Percentiles rank a stretch among this genome's conserved stretches.
These are phyloP conservation scores for Cenchrus fungigraminus DNA, from an alignment of 176 grass and related monocot species.

Conservation along the genomic window DNA sequence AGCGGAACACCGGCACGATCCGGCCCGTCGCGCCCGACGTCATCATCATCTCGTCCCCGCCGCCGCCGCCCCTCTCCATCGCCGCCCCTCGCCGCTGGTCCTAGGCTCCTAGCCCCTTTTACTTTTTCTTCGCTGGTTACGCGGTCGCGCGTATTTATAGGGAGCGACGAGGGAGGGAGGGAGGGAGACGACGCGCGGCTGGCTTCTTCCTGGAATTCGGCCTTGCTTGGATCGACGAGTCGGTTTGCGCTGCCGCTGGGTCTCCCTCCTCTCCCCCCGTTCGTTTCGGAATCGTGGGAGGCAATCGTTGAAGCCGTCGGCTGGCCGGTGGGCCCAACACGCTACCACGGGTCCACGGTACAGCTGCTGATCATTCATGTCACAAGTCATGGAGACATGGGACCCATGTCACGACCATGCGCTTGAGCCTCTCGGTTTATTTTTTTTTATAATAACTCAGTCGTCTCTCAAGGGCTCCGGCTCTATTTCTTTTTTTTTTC, in stretches of 20 bases:
- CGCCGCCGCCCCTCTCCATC: constrained; percentile 22
- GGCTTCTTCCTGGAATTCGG: constrained; percentile 15
- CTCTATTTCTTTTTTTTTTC: too few relatives aligned
- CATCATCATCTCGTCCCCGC: constrained; percentile 60
- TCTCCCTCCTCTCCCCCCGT: not conserved
- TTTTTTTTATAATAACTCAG: too few relatives aligned
- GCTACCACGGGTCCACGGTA: not conserved
- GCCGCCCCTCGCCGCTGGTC: not conserved
- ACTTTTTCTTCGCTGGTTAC: constrained; percentile 24
- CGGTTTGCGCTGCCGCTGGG: not conserved
- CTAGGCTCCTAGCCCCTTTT: not conserved
- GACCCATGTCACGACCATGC: not conserved
- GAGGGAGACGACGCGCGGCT: constrained; percentile 11
- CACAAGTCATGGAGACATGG: not conserved
- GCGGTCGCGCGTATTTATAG: constrained; percentile 52
- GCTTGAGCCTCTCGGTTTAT: too few relatives aligned
- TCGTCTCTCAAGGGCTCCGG: too few relatives aligned
- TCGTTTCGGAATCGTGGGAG: not conserved
- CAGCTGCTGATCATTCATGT: not conserved
- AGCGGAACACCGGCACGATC: constrained; percentile 85
- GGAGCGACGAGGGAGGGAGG: not conserved
- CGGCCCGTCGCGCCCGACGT: constrained; percentile 91
- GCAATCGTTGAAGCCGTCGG: not conserved
- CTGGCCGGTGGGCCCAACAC: not conserved
- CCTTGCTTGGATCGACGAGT: not conserved